These are phyloP conservation scores for Lentinula raphanica DNA, from an alignment of 768 basidiomycete species.

Conservation along the genomic window DNA sequence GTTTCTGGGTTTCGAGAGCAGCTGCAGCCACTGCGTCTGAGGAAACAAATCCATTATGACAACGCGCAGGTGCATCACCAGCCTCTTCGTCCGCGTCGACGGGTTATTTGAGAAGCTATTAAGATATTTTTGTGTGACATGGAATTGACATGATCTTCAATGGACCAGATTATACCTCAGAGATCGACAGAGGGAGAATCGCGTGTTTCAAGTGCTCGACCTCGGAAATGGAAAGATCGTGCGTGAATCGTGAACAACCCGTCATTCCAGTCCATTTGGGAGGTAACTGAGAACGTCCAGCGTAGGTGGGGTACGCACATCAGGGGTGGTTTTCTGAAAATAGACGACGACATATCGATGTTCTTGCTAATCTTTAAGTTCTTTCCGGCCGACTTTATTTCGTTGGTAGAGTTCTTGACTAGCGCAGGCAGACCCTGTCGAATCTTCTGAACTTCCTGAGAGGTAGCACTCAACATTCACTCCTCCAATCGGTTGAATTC, in stretches of 20 bases:
- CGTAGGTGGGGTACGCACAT: constrained; percentile 77
- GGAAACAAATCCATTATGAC: constrained; percentile 36
- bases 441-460: constrained; percentile 98
- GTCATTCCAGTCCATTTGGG: constrained; percentile 97
- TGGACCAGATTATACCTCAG: constrained; percentile 99
- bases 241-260: constrained; percentile 98
- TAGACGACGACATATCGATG: constrained; percentile 59
- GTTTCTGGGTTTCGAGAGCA: constrained; percentile 70
- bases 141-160: constrained; percentile 85
- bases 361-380: constrained; percentile 89
- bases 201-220: constrained; percentile 97
- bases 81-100: constrained; percentile 89
- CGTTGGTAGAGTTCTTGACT: constrained; percentile 77
- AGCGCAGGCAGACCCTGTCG: constrained; percentile 89
- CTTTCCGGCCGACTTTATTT: constrained; percentile 96
- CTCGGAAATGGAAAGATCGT: constrained; percentile 98
- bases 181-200: constrained; percentile 96
- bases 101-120: constrained; percentile 66
- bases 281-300: constrained; percentile 88
- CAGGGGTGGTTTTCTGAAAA: constrained; percentile 1
- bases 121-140: constrained; percentile 94
- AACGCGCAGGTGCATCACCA: constrained; percentile 56
- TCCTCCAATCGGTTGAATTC: constrained; percentile 99
- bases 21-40: constrained; percentile 50
- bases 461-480: constrained; percentile 94